These are phyloP conservation scores for Sporothrix globosa DNA, from an alignment of 2,329 filamentous ascomycete genomes.

Conservation along the genomic window DNA sequence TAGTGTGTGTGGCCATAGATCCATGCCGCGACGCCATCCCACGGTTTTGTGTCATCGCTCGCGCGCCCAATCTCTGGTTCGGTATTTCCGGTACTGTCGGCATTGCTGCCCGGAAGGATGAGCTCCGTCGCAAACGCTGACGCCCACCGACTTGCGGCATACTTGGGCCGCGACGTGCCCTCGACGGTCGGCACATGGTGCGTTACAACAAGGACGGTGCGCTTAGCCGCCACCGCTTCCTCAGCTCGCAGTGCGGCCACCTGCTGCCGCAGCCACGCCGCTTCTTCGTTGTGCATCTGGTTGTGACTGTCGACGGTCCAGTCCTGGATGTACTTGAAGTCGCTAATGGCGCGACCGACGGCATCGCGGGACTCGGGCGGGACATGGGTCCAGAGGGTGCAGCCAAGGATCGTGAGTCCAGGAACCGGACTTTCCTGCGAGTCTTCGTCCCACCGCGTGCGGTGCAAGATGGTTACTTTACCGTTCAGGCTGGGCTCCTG, in stretches of 20 bases:
- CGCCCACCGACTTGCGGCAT: constrained; percentile 44
- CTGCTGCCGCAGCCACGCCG: constrained; percentile 45
- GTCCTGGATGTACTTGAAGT: constrained; percentile 55
- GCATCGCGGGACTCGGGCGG: constrained; percentile 45
- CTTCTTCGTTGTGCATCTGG: constrained; percentile 51
- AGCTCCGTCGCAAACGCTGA: constrained; percentile 59
- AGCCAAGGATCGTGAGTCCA: constrained; percentile 52
- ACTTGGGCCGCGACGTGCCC: constrained; percentile 48
- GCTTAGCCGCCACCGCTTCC: not conserved
- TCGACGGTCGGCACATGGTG: constrained; percentile 55
- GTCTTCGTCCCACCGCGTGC: constrained; percentile 20
- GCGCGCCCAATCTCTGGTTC: no score
- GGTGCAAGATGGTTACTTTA: constrained; percentile 17
- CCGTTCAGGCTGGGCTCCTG: constrained; percentile 14
- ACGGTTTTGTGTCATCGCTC: constrained; percentile 38
- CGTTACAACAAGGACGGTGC: constrained; percentile 54
- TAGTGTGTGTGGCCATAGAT: constrained; percentile 56
- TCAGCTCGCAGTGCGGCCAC: not conserved
- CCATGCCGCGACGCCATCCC: constrained; percentile 45
- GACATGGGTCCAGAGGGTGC: constrained; percentile 60
- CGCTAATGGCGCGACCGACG: constrained; percentile 53
- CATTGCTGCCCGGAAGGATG: constrained; percentile 25
- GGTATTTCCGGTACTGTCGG: not conserved
- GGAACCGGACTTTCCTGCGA: not conserved
- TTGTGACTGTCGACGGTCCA: constrained; percentile 59